Conservation (phyloP, 345 rosid genomes). For the Raphanus raphanistrum region DNA sequence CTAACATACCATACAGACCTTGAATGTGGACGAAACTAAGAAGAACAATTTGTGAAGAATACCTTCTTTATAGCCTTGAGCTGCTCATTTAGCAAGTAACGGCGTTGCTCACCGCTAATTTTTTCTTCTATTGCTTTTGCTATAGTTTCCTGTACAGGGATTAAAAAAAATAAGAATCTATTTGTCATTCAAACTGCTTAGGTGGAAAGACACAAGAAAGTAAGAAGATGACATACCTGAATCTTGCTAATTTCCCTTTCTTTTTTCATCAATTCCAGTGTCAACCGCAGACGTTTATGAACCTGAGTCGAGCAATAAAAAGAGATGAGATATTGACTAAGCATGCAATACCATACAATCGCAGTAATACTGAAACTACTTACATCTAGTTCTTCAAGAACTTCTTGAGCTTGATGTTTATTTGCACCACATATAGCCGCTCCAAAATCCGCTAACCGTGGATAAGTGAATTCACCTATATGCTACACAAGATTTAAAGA, state of each 20-base stretch:
- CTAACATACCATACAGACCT: neutral
- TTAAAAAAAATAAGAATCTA: slow-evolving; percentile 19
- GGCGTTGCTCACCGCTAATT: slow-evolving; percentile 97
- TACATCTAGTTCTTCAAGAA: neutral
- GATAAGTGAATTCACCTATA: neutral
- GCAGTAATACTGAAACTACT: neutral
- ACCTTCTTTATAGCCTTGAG: slow-evolving; percentile 42
- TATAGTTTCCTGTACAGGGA: slow-evolving; percentile 68
- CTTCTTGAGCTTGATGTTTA: neutral
- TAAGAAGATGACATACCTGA: slow-evolving; percentile 56
- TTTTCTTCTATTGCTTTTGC: slow-evolving; percentile 99
- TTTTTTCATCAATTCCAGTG: slow-evolving; percentile 46
- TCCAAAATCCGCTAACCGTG: neutral
- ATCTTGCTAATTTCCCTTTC: slow-evolving; percentile 98
- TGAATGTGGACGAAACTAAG: neutral
- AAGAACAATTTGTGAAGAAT: slow-evolving; percentile 28
- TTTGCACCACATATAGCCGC: neutral
- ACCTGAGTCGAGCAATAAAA: neutral
- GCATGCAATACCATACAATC: neutral
- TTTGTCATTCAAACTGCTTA: slow-evolving; percentile 14
- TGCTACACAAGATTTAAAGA: neutral
- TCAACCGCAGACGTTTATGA: slow-evolving; percentile 2
- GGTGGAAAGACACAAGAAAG: neutral
- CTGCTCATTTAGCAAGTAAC: slow-evolving; percentile 95
- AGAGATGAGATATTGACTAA: neutral